These are phyloP conservation scores for Scedosporium boydii DNA, from an alignment of 2,329 filamentous ascomycete species.

Conservation along the genomic window DNA sequence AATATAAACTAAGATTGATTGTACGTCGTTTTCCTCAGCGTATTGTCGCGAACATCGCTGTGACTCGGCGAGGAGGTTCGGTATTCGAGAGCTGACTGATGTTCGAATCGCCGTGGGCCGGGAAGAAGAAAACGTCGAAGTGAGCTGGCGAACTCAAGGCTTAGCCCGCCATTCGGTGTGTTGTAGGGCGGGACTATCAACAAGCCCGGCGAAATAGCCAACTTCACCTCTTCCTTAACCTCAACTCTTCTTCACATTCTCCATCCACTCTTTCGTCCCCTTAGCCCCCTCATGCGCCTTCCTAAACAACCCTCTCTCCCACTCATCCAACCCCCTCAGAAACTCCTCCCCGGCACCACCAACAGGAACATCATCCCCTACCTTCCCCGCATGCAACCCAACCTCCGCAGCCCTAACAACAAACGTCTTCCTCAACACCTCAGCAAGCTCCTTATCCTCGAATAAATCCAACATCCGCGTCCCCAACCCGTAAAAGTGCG, in stretches of 20 bases:
- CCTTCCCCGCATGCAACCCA: slow-evolving; percentile 81
- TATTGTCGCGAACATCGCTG: not conserved
- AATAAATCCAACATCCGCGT: slow-evolving; percentile 83
- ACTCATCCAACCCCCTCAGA: slow-evolving; percentile 79
- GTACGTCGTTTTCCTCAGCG: not conserved
- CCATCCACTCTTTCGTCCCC: slow-evolving; percentile 60
- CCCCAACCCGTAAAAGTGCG: slow-evolving; percentile 81
- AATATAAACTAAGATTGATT: not conserved
- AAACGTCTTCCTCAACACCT: slow-evolving; percentile 69
- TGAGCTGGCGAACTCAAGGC: too few relatives aligned
- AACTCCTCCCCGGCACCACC: slow-evolving; percentile 60
- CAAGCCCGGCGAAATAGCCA: not conserved
- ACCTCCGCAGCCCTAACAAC: slow-evolving; percentile 73
- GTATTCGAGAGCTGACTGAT: too few relatives aligned
- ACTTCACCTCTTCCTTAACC: not conserved
- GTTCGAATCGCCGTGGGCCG: too few relatives aligned
- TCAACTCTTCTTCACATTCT: slow-evolving; percentile 36
- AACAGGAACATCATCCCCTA: slow-evolving; percentile 53
- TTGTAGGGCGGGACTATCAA: too few relatives aligned
- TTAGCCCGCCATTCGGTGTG: too few relatives aligned
- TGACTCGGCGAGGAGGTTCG: too few relatives aligned
- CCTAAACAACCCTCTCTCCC: slow-evolving; percentile 69
- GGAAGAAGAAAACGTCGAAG: too few relatives aligned
- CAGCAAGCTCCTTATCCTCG: slow-evolving; percentile 68
- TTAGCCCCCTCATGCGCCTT: slow-evolving; percentile 67